phyloP scores from a whole-genome alignment of 208 protist genomes.

The Herpetomonas samuelpessoai region DNA sequence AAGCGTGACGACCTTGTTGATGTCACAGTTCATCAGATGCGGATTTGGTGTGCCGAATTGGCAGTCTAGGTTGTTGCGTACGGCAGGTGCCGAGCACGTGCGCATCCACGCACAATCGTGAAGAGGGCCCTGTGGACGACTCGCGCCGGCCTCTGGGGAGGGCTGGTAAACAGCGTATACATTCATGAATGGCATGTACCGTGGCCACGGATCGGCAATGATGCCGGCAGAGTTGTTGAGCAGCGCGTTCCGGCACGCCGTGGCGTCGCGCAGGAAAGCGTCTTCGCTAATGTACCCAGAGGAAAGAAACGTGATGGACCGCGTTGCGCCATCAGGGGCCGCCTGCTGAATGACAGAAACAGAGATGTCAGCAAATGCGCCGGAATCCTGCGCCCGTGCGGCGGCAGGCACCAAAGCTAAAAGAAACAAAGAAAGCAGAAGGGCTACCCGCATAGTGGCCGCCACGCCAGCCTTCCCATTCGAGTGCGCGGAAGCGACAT shows the following conservation, averaged over 20 bases:
- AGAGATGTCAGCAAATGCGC: no score
- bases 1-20: constrained; percentile 21
- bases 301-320: constrained; percentile 62
- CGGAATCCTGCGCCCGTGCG: no score
- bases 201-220: constrained; percentile 45
- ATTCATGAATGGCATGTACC: constrained; percentile 45
- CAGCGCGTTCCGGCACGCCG: constrained; percentile 22
- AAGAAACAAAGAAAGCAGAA: no score
- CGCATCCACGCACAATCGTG: constrained; percentile 22
- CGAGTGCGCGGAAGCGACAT: no score
- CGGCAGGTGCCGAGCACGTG: constrained; percentile 9
- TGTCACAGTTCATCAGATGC: constrained; percentile 35
- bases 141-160: constrained; percentile 24
- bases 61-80: constrained; percentile 47
- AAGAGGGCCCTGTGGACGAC: background rate
- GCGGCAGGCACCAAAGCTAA: no score
- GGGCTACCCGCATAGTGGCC: no score
- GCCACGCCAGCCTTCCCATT: no score
- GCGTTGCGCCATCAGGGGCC: constrained; percentile 20
- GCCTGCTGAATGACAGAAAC: constrained; percentile 19
- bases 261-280: constrained; percentile 45
- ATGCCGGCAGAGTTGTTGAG: constrained; percentile 39
- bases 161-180: constrained; percentile 60
- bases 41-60: constrained; percentile 31
- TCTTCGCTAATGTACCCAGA: constrained; percentile 41